Evolutionary conservation across 805 yeast genomes (phyloP).

Genomic region (Peterozyma toletana): DNA sequence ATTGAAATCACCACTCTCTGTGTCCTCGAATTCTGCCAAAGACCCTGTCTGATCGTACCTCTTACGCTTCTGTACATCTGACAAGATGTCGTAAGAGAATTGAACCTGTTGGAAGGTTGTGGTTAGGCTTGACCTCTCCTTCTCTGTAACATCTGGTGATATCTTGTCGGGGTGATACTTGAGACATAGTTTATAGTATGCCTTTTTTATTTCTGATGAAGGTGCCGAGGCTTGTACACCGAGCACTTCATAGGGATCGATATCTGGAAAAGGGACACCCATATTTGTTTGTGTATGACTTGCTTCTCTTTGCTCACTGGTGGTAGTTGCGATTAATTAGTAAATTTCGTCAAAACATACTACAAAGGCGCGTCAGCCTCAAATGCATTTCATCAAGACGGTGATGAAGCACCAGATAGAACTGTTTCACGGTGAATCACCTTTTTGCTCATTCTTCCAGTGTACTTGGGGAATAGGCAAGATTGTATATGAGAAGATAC

Average conservation of each 20-base stretch:
- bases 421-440: no score
- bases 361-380: no score
- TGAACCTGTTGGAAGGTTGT: constrained; percentile 60
- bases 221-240: constrained; percentile 32
- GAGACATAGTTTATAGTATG: constrained; percentile 59
- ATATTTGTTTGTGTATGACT: constrained; percentile 7
- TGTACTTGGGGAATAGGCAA: no score
- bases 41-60: constrained; percentile 70
- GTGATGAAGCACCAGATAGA: no score
- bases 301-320: no score
- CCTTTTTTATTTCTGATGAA: constrained; percentile 53
- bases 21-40: constrained; percentile 29
- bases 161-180: constrained; percentile 68
- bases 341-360: no score
- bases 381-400: no score
- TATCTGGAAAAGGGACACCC: constrained; percentile 40
- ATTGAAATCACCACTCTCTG: constrained; percentile 34
- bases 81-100: constrained; percentile 63
- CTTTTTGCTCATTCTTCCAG: no score
- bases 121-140: constrained; percentile 16
- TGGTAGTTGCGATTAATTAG: no score
- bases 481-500: no score
- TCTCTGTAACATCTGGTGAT: constrained; percentile 22
- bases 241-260: constrained; percentile 57
- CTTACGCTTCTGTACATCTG: constrained; percentile 47